These are phyloP conservation scores for Paxillus involutus DNA, from an alignment of 768 basidiomycete species.

Conservation along the genomic window DNA sequence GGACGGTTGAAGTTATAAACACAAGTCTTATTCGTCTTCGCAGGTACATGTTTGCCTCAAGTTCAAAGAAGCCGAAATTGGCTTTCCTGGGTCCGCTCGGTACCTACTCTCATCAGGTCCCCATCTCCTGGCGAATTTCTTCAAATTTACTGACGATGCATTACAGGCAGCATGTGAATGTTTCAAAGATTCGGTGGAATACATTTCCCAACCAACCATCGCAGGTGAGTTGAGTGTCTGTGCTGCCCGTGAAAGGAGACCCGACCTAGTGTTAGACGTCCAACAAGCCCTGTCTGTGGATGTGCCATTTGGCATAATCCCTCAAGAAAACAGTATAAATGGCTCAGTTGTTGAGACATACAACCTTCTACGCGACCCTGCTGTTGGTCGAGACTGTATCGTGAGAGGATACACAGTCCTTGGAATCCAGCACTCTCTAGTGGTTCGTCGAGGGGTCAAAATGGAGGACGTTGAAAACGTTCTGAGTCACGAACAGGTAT, in stretches of 20 bases:
- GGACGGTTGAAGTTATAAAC: conserved; percentile 3
- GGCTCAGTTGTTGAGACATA: conserved; percentile 77
- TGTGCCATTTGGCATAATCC: conserved; percentile 59
- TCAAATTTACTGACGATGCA: conserved; percentile 21
- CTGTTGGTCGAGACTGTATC: conserved; percentile 42
- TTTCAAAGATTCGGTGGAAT: conserved; percentile 47
- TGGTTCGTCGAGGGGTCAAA: conserved; percentile 59
- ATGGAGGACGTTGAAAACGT: conserved; percentile 55
- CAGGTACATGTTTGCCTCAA: conserved; percentile 6
- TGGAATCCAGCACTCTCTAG: conserved; percentile 65
- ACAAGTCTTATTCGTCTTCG: conserved; percentile 7
- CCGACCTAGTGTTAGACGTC: conserved; percentile 45
- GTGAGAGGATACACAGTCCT: conserved; percentile 61
- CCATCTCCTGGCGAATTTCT: conserved; percentile 1
- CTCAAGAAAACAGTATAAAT: conserved; percentile 78
- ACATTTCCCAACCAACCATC: conserved; percentile 41
- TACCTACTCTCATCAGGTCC: conserved; percentile 69
- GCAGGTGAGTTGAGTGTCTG: conserved; percentile 29
- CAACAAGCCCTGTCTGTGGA: conserved; percentile 49
- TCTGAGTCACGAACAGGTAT: conserved; percentile 80
- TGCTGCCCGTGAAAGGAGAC: background rate
- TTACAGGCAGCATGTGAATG: conserved; percentile 45
- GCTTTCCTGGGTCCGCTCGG: conserved; percentile 68
- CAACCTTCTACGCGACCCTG: conserved; percentile 51
- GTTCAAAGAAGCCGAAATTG: conserved; percentile 29